phyloP scores from a whole-genome alignment of 1,139 yeast genomes.

The Taphrina pruni region DNA sequence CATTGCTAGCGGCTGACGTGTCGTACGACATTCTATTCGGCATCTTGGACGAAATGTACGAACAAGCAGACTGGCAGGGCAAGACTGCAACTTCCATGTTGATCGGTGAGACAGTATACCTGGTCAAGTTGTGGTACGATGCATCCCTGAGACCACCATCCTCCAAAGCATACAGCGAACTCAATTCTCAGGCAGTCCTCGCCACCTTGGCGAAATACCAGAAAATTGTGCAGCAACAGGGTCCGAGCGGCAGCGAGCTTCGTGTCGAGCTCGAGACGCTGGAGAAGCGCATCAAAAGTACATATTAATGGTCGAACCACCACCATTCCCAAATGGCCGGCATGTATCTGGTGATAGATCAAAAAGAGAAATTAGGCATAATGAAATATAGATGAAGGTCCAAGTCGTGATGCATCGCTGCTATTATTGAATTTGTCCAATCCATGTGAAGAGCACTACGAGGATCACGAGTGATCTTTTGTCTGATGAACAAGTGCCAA shows the following conservation, averaged over 20 bases:
- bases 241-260: conserved; percentile 9
- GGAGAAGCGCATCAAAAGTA: conserved; percentile 20
- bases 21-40: conserved; percentile 72
- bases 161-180: conserved; percentile 10
- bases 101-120: conserved; percentile 33
- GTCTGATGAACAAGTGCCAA: too few species aligned
- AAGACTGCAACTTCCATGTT: conserved; percentile 41
- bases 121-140: conserved; percentile 21
- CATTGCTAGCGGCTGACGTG: conserved; percentile 78
- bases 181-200: conserved; percentile 8
- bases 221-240: conserved; percentile 6
- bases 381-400: neutral
- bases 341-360: neutral
- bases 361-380: conserved; percentile 7
- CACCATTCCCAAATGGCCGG: neutral
- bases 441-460: too few species aligned
- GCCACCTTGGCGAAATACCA: neutral
- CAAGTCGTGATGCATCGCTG: conserved; percentile 2
- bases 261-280: conserved; percentile 18
- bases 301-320: neutral
- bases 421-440: neutral
- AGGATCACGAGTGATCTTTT: too few species aligned
- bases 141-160: conserved; percentile 22
- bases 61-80: conserved; percentile 49
- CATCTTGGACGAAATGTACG: conserved; percentile 67